These are phyloP conservation scores for Trichoderma semiorbis DNA, from an alignment of 2,329 filamentous ascomycete species.

Conservation along the genomic window DNA sequence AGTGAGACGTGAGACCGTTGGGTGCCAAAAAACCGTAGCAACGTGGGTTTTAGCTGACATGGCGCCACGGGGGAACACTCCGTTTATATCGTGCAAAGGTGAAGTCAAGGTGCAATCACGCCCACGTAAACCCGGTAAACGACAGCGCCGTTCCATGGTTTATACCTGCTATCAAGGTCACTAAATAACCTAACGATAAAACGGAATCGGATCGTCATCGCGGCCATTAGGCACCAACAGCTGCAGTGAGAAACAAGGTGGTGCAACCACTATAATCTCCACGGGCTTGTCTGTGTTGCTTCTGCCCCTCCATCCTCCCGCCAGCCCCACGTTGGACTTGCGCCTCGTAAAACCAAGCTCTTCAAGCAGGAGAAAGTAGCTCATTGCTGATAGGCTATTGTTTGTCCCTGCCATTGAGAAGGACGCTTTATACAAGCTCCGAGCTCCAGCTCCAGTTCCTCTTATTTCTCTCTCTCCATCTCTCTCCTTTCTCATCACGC, in stretches of 20 bases:
- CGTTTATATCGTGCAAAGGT: background rate
- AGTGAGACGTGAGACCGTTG: background rate
- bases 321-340: constrained; percentile 10
- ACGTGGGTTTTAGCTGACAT: background rate
- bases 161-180: background rate
- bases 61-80: background rate
- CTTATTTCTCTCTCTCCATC: background rate
- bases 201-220: background rate
- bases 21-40: background rate
- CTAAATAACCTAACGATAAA: background rate
- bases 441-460: background rate
- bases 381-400: constrained; percentile 13
- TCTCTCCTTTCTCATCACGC: background rate
- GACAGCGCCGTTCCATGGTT: background rate
- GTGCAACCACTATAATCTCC: constrained; percentile 16
- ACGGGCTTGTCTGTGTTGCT: background rate
- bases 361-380: background rate
- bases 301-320: constrained; percentile 13
- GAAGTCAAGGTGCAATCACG: background rate
- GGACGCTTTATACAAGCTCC: constrained; percentile 6
- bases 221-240: constrained; percentile 5
- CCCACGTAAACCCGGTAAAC: background rate
- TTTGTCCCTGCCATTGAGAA: constrained; percentile 4
- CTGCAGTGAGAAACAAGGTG: constrained; percentile 5
- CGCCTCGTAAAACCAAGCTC: constrained; percentile 9